Base-by-base conservation (phyloP, 2,329 filamentous ascomycete genomes). In the Elsinoe ampelina region DNA sequence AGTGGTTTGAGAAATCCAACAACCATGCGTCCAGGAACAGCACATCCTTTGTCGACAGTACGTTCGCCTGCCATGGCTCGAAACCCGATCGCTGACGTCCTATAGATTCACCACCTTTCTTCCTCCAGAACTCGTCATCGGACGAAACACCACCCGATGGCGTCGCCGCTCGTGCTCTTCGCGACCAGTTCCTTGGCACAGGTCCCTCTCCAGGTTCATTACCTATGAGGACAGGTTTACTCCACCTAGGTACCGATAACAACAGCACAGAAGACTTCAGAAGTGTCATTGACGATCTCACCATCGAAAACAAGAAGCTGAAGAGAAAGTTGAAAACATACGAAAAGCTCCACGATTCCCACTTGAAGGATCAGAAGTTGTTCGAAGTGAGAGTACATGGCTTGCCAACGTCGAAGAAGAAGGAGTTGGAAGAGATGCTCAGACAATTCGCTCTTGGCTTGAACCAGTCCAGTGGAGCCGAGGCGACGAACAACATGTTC, bases 221-320 rank as follows among this genome's bases (percentile, higher is more conserved):
- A 8, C 54, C 39, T 5, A 41, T 56, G 12, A 41, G 54, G 13
- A 48, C 54, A 15, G 54, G 54, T 10, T 2, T 80, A 70, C 17
- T 80, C 72, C 65, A 63, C 10, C 38, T 69, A 8, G 67, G 63
- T 30, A 72, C 70, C 5, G 72, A 73, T 45, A 75, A 73, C 30
- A 87, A 81, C 65, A 85, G 83, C 52, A 82, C 80, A 26, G 87
- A 87, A 57, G 88, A 91, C 57, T 91, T 83, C 59, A 79, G 89
- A 47, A 86, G 86, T 62, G 87, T 95, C 13, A 95, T 95, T 48
- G 89, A 95, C 64, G 89, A 95, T 66, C 71, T 95, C 58, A 95
- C 89, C 0, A 75, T 95, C 22, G 86, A 90, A 66, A 95, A 93
- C 67, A 87, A 89, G 67, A 84, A 82, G 54, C 69, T 95, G 59